phyloP scores from a whole-genome alignment of 1,284 basidiomycete species.

The Melampsora larici-populina region DNA sequence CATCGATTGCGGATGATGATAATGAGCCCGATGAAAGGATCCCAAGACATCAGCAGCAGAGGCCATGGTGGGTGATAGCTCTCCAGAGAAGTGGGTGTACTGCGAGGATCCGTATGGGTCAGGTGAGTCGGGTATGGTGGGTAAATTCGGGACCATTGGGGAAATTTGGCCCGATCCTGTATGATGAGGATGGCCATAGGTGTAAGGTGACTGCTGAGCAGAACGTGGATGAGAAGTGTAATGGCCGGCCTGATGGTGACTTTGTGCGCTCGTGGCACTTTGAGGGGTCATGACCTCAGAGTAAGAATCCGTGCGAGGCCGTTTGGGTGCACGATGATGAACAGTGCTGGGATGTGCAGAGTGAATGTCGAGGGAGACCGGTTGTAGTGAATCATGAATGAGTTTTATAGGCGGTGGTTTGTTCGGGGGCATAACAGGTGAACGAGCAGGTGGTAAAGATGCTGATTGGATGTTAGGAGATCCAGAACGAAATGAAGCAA shows the following conservation, averaged over 20 bases:
- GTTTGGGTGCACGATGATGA: slow-evolving; percentile 3
- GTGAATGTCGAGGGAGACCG: slow-evolving; percentile 21
- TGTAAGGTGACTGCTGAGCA: not conserved
- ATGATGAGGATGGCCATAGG: not conserved
- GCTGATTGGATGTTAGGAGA: not conserved
- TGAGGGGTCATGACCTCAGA: slow-evolving; percentile 28
- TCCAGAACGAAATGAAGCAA: slow-evolving; percentile 25
- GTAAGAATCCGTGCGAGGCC: slow-evolving; percentile 19
- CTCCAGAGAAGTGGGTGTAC: slow-evolving; percentile 24
- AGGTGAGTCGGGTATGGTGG: slow-evolving; percentile 20
- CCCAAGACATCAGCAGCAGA: slow-evolving; percentile 31
- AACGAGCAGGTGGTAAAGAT: not conserved
- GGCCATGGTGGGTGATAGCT: slow-evolving; percentile 38
- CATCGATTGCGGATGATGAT: slow-evolving; percentile 32
- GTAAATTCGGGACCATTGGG: not conserved
- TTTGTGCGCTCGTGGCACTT: slow-evolving; percentile 18
- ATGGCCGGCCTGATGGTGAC: not conserved
- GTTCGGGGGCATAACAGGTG: not conserved
- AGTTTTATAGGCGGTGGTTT: slow-evolving; percentile 23
- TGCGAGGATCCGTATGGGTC: slow-evolving; percentile 16
- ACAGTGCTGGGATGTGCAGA: slow-evolving; percentile 13
- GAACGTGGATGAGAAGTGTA: not conserved
- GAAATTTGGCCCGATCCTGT: slow-evolving; percentile 16
- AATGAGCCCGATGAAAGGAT: slow-evolving; percentile 39
- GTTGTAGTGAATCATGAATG: not conserved